These are phyloP conservation scores for Primulina eburnea DNA, from an alignment of 257 asterid genomes.

Conservation along the genomic window DNA sequence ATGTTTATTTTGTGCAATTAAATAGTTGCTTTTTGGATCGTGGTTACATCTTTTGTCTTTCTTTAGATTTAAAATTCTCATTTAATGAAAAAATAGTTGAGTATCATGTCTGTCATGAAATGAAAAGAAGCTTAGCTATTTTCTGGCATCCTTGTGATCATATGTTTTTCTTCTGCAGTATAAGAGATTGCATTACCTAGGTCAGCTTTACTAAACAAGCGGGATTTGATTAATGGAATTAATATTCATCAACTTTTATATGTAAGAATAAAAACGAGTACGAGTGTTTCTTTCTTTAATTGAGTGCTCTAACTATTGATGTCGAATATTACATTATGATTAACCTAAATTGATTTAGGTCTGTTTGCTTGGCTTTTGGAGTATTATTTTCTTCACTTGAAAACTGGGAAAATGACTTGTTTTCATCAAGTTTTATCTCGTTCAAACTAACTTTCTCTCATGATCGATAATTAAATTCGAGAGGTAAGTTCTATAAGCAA, in stretches of 20 bases:
- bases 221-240: neutral
- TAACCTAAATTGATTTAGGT: neutral
- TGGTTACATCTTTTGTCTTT: neutral
- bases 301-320: neutral
- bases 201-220: neutral
- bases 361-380: neutral
- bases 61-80: neutral
- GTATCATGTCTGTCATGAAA: neutral
- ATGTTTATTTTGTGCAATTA: neutral
- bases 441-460: neutral
- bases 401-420: neutral
- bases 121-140: neutral
- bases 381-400: neutral
- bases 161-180: neutral
- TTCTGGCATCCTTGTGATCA: neutral
- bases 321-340: neutral
- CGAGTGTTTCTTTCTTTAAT: neutral
- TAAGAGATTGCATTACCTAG: constrained; percentile 2
- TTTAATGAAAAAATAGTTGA: neutral
- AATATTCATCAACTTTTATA: constrained; percentile 7
- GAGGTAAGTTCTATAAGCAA: neutral
- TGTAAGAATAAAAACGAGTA: constrained; percentile 10
- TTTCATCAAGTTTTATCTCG: neutral
- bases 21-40: neutral
- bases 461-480: too few relatives aligned